Evolutionary conservation across 2,329 filamentous ascomycete genomes (phyloP), one percentile per base, ranked within the genome.

Genomic region (Claviceps sorghi): DNA sequence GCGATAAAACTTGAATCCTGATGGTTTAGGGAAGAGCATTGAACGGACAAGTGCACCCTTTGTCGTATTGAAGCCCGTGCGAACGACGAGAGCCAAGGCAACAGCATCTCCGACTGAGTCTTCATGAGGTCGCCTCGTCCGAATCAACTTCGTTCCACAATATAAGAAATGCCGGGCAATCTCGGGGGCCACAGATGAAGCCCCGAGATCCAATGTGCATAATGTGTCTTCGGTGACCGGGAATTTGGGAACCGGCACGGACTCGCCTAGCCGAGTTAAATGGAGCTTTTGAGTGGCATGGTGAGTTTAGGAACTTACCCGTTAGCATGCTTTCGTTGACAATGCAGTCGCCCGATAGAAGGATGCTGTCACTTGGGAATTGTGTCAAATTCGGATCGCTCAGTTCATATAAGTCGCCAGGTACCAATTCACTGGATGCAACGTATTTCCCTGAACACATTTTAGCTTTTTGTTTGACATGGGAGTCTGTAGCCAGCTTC

Each of bases 271-370:
- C 30, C 13, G 11, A 26, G 13, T 26, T 45, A 6, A 50, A 29
- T 5, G 21, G 13, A 36, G 41, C 29, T 29, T 34, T 40, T 13
- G 11, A 6, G 6, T 17, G 15, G 5, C 34, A 26, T 17, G 29
- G 32, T 29, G 29, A 6, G 43, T n/a, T n/a, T 19, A 22, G 73
- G 81, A 17, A 32, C 59, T 51, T 58, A 68, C 68, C 68, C 41
- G 93, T 98, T 38, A 98, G 79, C 93, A 98, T 98, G 69, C 93
- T 97, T 69, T 98, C 93, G 62, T 98, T 98, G 58, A 98, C 90
- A 56, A 98, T 97, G 62, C 90, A 96, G 68, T 98, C 94, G 42
- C 93, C 94, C 50, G 87, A 88, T 0, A 98, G 76, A 6, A 98
- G 72, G 36, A 98, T 72, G 65, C 91, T 95, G 66, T 98, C 93